Base-by-base conservation (phyloP, 208 protist species). In the Acanthamoeba culbertsoni region DNA sequence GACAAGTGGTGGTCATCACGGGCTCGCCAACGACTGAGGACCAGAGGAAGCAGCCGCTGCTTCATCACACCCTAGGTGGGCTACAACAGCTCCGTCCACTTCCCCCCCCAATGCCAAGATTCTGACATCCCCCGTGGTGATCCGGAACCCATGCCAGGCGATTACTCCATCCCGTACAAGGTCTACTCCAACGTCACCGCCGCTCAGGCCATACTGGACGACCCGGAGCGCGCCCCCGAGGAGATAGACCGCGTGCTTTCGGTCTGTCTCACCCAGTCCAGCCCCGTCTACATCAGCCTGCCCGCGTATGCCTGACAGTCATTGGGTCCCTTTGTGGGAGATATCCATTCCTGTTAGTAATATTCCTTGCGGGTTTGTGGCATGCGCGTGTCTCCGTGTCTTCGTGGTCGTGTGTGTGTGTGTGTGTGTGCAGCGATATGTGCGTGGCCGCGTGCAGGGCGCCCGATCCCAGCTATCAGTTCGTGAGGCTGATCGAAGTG, bases 251-350 rank as follows among this genome's bases (percentile, higher is more conserved):
- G 86, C 37, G 62, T 79, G 40, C n/a, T 94, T 1, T 55, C 77
- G 42, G 63, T 62, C 14, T 94, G 93, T 20, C 28, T 94, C 43
- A 93, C 73, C 43, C 46, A 89, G 45, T 43, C 16, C 23, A 93
- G 84, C n/a, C 86, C 86, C 18, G 86, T 94, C 46, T 93, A 79
- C 71, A 88, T 94, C 82, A 90, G 68, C 92, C 63, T 94, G 3
- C 79, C 92, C 28, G 51, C 51, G 40, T 65, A 90, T 28, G 55
- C 14, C 6, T 37, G 75, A 89, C 33, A n/a, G 89, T 93, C 26
- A 23, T 18, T 23, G 48, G 48, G 18, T 55, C 48, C 12, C 48
- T 18, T 55, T 55, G 48, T 8, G n/a, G n/a, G n/a, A n/a, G n/a
- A n/a, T n/a, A 59, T 23, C 23, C 51, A 59, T 23, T 23, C 23